Base-by-base conservation (phyloP, 176 grass and related monocot genomes). In the Luzula sylvatica region DNA sequence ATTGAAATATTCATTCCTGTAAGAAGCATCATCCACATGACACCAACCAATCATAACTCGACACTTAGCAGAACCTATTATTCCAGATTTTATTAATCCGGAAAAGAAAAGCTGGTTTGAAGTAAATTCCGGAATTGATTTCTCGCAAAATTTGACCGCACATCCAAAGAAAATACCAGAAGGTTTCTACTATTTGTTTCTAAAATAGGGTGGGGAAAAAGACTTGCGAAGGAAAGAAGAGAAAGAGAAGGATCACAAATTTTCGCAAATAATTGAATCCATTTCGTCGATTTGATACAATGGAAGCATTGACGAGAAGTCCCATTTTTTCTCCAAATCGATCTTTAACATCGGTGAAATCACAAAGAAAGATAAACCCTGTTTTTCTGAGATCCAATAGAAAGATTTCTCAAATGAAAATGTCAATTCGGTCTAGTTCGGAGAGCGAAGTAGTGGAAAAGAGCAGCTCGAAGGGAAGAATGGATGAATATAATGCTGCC, bases 401-500 rank as follows among this genome's bases (percentile, higher is more conserved):
- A 49, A 49, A 19, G 17, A 42, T 46, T 20, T 32, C 16, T 48
- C 59, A 41, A 35, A 20, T 9, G 22, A 6, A 42, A 13, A 42
- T 44, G 22, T 27, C 46, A 16, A 64, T 46, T 30, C 9, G 30
- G 9, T 9, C 30, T 64, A 17, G 16, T 55, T 87, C 76, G n/a
- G 49, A 57, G 24, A 56, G 65, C 35, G 27, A 50, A 14, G 55
- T 67, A 41, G 58, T 67, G 40, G 23, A 45, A 40, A 52, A 67
- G 26, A n/a, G 48, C 48, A 41, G 44, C 21, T 51, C 32, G 3
- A 20, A 49, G 13, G 48, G 45, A 16, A 70, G 13, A 72, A 72
- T 79, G 64, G 90, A 89, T 44, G 84, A 89, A 49, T 82, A 82
- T 39, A 96, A 86, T 54, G 79, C 81, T 6, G 77, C 68, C 74